Percentiles rank a stretch among this genome's conserved stretches.
Conservation (phyloP, 306 rosid genomes). For the Trifolium subterraneum region DNA sequence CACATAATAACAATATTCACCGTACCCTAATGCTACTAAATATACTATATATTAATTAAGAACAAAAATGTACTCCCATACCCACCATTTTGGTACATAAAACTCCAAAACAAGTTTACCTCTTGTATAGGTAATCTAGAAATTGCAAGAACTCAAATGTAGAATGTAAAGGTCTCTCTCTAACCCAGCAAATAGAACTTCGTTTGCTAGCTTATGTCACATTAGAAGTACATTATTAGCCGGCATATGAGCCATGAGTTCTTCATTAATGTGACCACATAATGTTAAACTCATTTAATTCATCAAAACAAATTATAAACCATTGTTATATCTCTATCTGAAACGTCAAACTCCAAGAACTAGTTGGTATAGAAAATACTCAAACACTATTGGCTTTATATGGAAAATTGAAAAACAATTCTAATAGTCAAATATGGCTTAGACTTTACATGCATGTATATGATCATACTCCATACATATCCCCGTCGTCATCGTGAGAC, state of each 20-base stretch:
- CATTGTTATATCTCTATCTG: conserved; percentile 2
- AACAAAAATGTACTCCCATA: conserved; percentile 1
- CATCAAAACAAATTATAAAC: conserved; percentile 36
- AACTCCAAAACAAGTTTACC: conserved; percentile 50
- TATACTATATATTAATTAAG: conserved; percentile 1
- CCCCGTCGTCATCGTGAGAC: too few species aligned
- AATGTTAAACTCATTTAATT: conserved; percentile 31
- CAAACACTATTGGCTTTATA: conserved; percentile 13
- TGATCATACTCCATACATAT: too few species aligned
- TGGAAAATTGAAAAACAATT: not conserved
- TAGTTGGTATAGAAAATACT: conserved; percentile 2
- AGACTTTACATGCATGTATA: not conserved
- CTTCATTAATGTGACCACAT: not conserved
- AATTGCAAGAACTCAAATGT: conserved; percentile 39
- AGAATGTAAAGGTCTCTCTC: conserved; percentile 34
- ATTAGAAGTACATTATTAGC: conserved; percentile 38
- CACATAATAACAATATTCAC: not conserved
- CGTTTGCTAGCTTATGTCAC: conserved; percentile 25
- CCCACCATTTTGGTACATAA: conserved; percentile 20
- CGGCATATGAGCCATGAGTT: conserved; percentile 48
- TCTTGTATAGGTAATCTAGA: conserved; percentile 39
- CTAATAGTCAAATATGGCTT: conserved; percentile 26
- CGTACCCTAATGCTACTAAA: not conserved
- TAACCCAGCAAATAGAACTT: conserved; percentile 33
- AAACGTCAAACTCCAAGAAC: not conserved